Percentiles rank a stretch among this genome's conserved stretches.
Conservation (phyloP, 164 flowering plant genomes). For the Echeveria elegans region DNA sequence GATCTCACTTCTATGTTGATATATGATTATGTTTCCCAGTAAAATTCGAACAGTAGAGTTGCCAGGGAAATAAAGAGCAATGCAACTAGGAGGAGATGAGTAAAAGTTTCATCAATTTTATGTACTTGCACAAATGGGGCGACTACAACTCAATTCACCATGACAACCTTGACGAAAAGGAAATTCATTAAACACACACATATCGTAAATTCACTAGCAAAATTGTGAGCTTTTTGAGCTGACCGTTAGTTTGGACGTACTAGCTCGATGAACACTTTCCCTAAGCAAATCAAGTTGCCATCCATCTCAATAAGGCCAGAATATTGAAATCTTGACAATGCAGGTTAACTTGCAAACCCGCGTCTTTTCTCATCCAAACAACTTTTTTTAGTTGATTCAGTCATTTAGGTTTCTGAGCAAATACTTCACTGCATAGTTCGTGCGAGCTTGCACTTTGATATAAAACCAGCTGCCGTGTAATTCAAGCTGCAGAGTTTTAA, state of each 20-base stretch:
- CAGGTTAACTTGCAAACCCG: background rate
- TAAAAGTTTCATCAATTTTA: no score
- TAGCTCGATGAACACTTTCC: background rate
- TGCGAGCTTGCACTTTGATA: constrained; percentile 91
- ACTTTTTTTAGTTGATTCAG: background rate
- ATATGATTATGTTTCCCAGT: no score
- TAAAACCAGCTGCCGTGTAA: constrained; percentile 66
- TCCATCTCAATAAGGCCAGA: no score
- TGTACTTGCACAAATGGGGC: no score
- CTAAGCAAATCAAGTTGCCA: background rate
- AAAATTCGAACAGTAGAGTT: no score
- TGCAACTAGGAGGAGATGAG: no score
- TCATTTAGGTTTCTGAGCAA: background rate
- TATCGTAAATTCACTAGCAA: background rate
- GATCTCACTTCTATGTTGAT: no score
- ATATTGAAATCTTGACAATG: background rate
- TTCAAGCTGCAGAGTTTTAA: constrained; percentile 76
- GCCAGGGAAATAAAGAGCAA: no score
- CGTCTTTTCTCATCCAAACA: background rate
- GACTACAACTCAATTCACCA: no score
- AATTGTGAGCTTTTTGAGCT: background rate
- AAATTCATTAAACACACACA: no score
- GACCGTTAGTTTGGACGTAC: background rate
- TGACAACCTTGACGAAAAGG: no score
- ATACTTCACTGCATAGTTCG: constrained; percentile 60